Percentiles rank a stretch among this genome's conserved stretches.
These are phyloP conservation scores for Sporothrix phasma DNA, from an alignment of 2,329 filamentous ascomycete species.

Conservation along the genomic window DNA sequence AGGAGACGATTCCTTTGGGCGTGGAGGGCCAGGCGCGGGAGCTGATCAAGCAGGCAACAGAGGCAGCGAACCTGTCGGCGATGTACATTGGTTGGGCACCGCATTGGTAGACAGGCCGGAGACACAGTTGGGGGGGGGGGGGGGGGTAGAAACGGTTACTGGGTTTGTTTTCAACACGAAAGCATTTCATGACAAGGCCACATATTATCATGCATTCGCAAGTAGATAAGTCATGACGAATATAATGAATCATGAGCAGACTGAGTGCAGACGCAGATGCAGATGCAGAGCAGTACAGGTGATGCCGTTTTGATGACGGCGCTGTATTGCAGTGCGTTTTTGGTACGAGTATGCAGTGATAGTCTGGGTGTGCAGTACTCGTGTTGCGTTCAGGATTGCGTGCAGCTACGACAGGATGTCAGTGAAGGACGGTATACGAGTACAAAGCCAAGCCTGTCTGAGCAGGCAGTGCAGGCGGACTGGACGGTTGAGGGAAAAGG, in stretches of 20 bases:
- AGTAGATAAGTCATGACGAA: not conserved
- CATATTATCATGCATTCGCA: not conserved
- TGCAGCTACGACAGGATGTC: too few species aligned
- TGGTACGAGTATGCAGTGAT: too few species aligned
- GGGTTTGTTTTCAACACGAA: not conserved
- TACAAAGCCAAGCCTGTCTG: not conserved
- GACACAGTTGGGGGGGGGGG: not conserved
- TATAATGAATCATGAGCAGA: not conserved
- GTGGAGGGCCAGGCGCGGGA: slow-evolving; percentile 98
- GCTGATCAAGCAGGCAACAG: slow-evolving; percentile 76
- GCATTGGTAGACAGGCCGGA: slow-evolving; percentile 34
- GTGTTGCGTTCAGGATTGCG: too few species aligned
- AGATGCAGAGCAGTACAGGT: not conserved
- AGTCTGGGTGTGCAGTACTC: too few species aligned
- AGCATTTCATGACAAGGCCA: not conserved
- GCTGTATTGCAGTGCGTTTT: not conserved
- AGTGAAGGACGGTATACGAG: too few species aligned
- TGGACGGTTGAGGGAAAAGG: too few species aligned
- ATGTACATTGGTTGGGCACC: slow-evolving; percentile 97
- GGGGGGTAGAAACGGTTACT: not conserved
- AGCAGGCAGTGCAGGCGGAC: too few species aligned
- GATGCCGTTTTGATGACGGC: not conserved
- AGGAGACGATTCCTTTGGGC: slow-evolving; percentile 84
- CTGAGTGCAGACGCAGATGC: too few species aligned
- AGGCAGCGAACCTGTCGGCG: slow-evolving; percentile 65